phyloP scores from a whole-genome alignment of 2,329 filamentous ascomycete genomes.

The Chrysoporthe cubensis region DNA sequence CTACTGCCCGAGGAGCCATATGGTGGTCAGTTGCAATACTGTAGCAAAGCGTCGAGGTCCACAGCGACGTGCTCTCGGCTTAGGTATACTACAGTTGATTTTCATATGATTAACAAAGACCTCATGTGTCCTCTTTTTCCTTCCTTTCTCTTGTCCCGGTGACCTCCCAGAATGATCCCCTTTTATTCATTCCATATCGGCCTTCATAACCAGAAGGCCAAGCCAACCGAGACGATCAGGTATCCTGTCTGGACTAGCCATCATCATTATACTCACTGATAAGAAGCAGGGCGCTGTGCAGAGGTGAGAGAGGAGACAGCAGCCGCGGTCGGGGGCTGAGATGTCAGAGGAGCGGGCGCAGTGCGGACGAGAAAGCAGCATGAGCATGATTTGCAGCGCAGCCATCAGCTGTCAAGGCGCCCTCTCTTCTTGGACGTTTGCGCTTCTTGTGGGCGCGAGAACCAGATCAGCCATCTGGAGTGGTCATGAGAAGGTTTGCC shows the following conservation, averaged over 20 bases:
- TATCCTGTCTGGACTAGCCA: constrained; percentile 7
- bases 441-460: background rate
- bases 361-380: background rate
- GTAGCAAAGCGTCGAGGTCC: background rate
- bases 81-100: background rate
- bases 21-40: too few relatives aligned
- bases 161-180: background rate
- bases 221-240: background rate
- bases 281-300: background rate
- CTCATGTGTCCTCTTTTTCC: background rate
- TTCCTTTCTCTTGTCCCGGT: background rate
- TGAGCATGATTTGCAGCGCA: constrained; percentile 4
- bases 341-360: constrained; percentile 5
- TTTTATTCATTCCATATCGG: background rate
- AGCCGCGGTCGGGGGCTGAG: background rate
- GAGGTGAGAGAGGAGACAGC: background rate
- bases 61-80: background rate
- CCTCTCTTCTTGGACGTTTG: constrained; percentile 12
- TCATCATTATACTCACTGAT: constrained; percentile 17
- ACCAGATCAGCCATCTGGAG: background rate
- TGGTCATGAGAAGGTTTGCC: constrained; percentile 10
- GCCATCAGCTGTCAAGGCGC: background rate
- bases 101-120: too few relatives aligned
- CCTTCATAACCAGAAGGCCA: background rate
- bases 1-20: too few relatives aligned